A percentile compares a stretch with the other conserved stretches of the same genome.
phyloP scores from a whole-genome alignment of 345 rosid genomes.

The Gossypium herbaceum region DNA sequence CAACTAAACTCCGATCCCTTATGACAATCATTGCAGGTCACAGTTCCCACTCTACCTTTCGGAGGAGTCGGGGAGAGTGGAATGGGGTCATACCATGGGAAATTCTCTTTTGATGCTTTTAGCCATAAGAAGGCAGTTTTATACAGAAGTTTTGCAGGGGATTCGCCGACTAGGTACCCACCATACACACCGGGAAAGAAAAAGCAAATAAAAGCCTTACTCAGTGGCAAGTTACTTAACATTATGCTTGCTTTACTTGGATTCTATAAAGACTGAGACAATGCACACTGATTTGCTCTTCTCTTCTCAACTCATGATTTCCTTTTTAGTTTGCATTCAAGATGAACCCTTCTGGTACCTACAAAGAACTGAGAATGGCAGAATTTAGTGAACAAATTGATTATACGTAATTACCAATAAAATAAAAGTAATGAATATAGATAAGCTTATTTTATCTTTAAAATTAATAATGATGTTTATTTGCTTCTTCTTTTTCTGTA shows the following conservation, averaged over 20 bases:
- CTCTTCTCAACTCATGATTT: not conserved
- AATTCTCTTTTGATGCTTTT: constrained; percentile 82
- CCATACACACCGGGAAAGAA: constrained; percentile 60
- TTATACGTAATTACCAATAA: not conserved
- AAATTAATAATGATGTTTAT: not conserved
- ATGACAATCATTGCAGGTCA: constrained; percentile 39
- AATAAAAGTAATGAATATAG: not conserved
- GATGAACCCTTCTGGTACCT: not conserved
- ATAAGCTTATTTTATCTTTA: not conserved
- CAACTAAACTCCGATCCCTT: not conserved
- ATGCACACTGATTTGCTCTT: not conserved
- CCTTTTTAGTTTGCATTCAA: not conserved
- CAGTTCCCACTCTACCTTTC: constrained; percentile 53
- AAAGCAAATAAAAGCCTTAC: constrained; percentile 48
- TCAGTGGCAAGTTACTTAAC: constrained; percentile 40
- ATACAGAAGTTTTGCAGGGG: constrained; percentile 57
- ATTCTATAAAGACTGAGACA: constrained; percentile 34
- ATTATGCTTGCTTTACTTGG: constrained; percentile 54
- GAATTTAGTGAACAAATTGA: not conserved
- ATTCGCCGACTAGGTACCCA: constrained; percentile 62
- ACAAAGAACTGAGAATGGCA: not conserved
- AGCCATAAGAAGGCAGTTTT: constrained; percentile 83
- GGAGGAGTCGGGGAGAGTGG: constrained; percentile 99
- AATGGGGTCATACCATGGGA: constrained; percentile 81
- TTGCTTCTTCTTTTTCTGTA: not conserved